Percentiles rank a stretch among this genome's conserved stretches.
These are phyloP conservation scores for Elongisporangium prolatum DNA, from an alignment of 352 stramenopile species.

Conservation along the genomic window DNA sequence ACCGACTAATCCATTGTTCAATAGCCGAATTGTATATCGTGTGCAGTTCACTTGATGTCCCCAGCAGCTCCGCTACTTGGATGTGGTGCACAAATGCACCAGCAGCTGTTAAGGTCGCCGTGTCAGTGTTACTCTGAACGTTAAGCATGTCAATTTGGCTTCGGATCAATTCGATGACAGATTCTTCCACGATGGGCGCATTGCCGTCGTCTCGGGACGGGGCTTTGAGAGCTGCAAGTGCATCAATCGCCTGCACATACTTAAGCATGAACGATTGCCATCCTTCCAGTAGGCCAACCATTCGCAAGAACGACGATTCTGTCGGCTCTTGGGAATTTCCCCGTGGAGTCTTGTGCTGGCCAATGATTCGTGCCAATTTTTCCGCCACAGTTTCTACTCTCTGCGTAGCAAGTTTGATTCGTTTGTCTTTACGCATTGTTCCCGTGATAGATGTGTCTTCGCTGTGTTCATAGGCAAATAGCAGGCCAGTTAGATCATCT, in stretches of 20 bases:
- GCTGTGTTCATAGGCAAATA: constrained; percentile 41
- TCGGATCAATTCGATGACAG: background rate
- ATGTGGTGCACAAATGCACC: constrained; percentile 16
- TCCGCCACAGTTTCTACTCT: constrained; percentile 31
- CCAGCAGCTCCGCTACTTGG: background rate
- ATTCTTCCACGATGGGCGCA: background rate
- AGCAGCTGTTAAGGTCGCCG: constrained; percentile 8
- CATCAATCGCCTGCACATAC: constrained; percentile 27
- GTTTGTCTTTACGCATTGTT: constrained; percentile 46
- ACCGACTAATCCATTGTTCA: constrained; percentile 13
- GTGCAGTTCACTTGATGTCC: constrained; percentile 21
- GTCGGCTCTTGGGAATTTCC: constrained; percentile 1
- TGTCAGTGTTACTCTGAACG: background rate
- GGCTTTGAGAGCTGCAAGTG: constrained; percentile 35
- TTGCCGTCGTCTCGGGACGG: constrained; percentile 17
- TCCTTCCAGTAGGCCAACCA: constrained; percentile 30
- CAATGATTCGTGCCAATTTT: constrained; percentile 15
- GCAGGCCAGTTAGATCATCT: constrained; percentile 28
- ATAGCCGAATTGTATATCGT: constrained; percentile 18
- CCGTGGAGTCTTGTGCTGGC: background rate
- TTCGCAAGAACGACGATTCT: constrained; percentile 19
- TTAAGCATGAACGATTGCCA: constrained; percentile 43
- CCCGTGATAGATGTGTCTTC: constrained; percentile 23
- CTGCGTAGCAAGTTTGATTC: constrained; percentile 43
- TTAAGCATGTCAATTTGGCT: constrained; percentile 17